Percentiles rank a stretch among this genome's conserved stretches.
phyloP scores from a whole-genome alignment of 2,329 filamentous ascomycete species.

The Aspergillus arachidicola region DNA sequence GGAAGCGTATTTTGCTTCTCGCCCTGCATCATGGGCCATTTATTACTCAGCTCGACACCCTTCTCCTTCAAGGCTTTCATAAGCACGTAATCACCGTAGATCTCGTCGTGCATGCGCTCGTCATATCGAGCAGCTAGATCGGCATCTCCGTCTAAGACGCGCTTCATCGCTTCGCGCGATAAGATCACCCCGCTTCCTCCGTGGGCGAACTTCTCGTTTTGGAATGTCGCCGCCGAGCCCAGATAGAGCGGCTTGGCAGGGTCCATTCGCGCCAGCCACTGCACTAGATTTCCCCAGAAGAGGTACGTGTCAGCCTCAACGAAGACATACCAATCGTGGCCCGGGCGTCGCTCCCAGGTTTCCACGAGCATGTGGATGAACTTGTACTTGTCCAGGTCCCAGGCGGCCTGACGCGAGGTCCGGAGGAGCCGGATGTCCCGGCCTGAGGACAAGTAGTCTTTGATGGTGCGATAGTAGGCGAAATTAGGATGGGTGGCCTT shows the following conservation, averaged over 20 bases:
- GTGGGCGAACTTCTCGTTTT: conserved; percentile 54
- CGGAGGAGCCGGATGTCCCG: conserved; percentile 47
- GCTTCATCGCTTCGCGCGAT: conserved; percentile 55
- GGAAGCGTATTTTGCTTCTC: conserved; percentile 57
- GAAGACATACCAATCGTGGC: conserved; percentile 62
- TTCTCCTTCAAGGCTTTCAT: conserved; percentile 51
- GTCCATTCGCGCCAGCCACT: conserved; percentile 52
- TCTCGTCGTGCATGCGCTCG: conserved; percentile 41
- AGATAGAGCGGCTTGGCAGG: conserved; percentile 51
- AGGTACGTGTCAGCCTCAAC: conserved; percentile 63
- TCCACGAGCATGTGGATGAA: conserved; percentile 63
- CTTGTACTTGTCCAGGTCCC: conserved; percentile 65
- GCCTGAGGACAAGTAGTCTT: conserved; percentile 49
- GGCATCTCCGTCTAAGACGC: conserved; percentile 47
- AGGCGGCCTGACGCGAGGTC: conserved; percentile 40
- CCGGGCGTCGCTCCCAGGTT: conserved; percentile 53
- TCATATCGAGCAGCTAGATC: conserved; percentile 55
- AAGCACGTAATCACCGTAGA: conserved; percentile 58
- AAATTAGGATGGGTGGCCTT: conserved; percentile 53
- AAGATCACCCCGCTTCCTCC: conserved; percentile 57
- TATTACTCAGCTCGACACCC: conserved; percentile 44
- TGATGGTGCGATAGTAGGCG: conserved; percentile 45
- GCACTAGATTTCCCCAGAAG: conserved; percentile 55
- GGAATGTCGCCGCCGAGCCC: conserved; percentile 52
- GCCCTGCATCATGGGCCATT: conserved; percentile 58